phyloP scores from a whole-genome alignment of 2,329 filamentous ascomycete genomes.

The Ophiocordyceps camponoti-floridani region DNA sequence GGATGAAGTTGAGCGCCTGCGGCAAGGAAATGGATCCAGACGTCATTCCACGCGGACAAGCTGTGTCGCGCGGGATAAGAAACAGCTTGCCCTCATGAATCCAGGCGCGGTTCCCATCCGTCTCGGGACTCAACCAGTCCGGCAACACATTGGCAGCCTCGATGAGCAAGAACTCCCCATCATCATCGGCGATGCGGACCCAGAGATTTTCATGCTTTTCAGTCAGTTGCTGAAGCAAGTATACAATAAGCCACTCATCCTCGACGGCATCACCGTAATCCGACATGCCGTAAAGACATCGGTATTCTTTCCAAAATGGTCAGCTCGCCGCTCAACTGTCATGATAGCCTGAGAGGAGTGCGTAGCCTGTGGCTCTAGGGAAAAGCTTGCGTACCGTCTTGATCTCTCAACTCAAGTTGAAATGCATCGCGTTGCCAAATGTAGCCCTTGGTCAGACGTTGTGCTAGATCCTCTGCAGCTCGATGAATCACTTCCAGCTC shows the following conservation, averaged over 20 bases:
- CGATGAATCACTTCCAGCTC: constrained; percentile 57
- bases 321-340: not conserved
- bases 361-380: not conserved
- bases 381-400: constrained; percentile 26
- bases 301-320: constrained; percentile 9
- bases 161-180: constrained; percentile 88
- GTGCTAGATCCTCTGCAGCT: constrained; percentile 42
- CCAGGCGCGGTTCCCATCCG: constrained; percentile 80
- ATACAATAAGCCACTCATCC: constrained; percentile 95
- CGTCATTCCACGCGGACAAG: constrained; percentile 1
- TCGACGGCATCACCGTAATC: constrained; percentile 90
- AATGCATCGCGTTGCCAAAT: constrained; percentile 91
- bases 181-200: constrained; percentile 69
- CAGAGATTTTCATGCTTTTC: constrained; percentile 56
- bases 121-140: constrained; percentile 80
- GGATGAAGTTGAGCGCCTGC: constrained; percentile 46
- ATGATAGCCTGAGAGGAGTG: too few relatives aligned
- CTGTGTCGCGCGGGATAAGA: constrained; percentile 44
- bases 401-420: constrained; percentile 44
- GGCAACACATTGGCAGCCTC: constrained; percentile 82
- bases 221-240: constrained; percentile 67
- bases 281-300: constrained; percentile 58
- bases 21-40: constrained; percentile 36
- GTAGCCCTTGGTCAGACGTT: constrained; percentile 57
- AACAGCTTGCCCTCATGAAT: constrained; percentile 59